These are phyloP conservation scores for Podila epigama DNA, from an alignment of 192 early-diverging fungal species.

Conservation along the genomic window DNA sequence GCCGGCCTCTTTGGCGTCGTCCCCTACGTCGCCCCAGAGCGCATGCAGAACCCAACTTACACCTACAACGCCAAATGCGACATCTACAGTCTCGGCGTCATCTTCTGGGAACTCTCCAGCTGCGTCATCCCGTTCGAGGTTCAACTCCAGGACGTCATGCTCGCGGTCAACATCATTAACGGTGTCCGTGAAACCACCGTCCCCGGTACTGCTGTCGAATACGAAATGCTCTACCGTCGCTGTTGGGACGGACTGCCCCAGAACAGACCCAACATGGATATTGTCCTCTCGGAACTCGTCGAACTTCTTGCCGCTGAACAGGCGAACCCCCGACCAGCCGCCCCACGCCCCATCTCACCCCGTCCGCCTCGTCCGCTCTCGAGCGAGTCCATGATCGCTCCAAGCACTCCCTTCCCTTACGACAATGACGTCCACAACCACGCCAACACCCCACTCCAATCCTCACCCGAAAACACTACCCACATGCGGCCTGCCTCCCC, in stretches of 20 bases:
- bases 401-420: conserved; percentile 40
- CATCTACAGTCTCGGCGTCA: conserved; percentile 52
- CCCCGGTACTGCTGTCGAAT: conserved; percentile 46
- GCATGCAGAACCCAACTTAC: conserved; percentile 50
- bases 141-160: conserved; percentile 49
- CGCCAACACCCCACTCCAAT: conserved; percentile 22
- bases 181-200: conserved; percentile 51
- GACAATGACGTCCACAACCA: conserved; percentile 12
- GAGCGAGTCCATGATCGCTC: conserved; percentile 35
- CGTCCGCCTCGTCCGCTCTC: conserved; percentile 39
- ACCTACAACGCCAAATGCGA: conserved; percentile 53
- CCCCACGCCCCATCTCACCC: conserved; percentile 30
- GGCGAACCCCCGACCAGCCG: conserved; percentile 26
- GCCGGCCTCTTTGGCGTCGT: conserved; percentile 51
- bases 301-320: conserved; percentile 45
- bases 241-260: conserved; percentile 49
- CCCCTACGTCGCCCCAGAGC: conserved; percentile 52
- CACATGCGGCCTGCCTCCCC: conserved; percentile 32
- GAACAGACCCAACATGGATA: conserved; percentile 49
- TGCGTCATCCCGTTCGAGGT: conserved; percentile 48
- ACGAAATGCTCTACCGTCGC: conserved; percentile 49
- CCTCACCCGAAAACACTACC: conserved; percentile 34
- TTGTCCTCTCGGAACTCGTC: conserved; percentile 45
- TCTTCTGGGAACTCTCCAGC: conserved; percentile 53
- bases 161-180: conserved; percentile 50